Percentiles rank a stretch among this genome's conserved stretches.
Conservation (phyloP, 768 basidiomycete genomes). For the Rhodosporidiobolus sp. region DNA sequence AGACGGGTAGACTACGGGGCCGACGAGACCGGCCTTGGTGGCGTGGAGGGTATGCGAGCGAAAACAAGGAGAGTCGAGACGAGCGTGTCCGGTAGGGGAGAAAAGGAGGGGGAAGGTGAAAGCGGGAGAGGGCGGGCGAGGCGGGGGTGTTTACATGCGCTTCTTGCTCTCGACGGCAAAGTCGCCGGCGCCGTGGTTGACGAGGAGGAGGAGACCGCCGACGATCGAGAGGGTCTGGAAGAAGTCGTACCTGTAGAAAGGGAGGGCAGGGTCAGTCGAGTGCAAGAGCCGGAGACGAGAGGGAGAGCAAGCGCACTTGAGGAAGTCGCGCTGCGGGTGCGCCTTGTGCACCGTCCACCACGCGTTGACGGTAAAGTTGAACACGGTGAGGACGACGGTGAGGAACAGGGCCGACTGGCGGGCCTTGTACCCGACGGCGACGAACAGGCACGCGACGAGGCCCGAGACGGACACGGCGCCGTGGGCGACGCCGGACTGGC, state of each 20-base stretch:
- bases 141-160: constrained; percentile 38
- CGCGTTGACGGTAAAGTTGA: constrained; percentile 78
- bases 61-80: too few species aligned
- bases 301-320: constrained; percentile 65
- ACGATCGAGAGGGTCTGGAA: constrained; percentile 90
- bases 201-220: constrained; percentile 91
- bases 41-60: too few species aligned
- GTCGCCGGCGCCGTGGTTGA: constrained; percentile 98
- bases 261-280: neutral
- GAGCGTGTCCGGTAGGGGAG: too few species aligned
- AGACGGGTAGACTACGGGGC: too few species aligned
- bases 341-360: constrained; percentile 92
- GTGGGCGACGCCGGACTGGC: constrained; percentile 33
- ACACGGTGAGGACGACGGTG: constrained; percentile 80
- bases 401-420: constrained; percentile 98
- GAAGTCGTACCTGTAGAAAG: constrained; percentile 80
- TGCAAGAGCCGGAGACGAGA: constrained; percentile 25
- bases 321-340: constrained; percentile 95
- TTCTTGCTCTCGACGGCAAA: constrained; percentile 99
- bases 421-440: constrained; percentile 97
- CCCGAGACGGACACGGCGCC: constrained; percentile 78
- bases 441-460: constrained; percentile 87
- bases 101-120: neutral
- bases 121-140: neutral
- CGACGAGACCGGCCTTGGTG: too few species aligned